These are phyloP conservation scores for Aspergillus saccharolyticus DNA, from an alignment of 495 filamentous ascomycete genomes.

Conservation along the genomic window DNA sequence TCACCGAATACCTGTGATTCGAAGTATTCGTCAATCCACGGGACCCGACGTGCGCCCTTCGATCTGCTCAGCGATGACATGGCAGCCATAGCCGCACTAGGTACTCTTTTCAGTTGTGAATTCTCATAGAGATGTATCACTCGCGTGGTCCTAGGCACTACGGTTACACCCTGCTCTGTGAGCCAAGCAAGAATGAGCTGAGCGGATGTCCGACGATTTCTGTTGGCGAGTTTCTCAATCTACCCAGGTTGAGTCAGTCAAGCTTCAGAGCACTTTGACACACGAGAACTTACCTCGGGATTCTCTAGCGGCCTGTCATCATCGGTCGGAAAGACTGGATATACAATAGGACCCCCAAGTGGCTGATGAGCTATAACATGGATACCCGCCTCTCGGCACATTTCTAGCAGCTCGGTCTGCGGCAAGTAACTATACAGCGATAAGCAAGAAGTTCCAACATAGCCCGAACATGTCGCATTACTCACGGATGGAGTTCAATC, in stretches of 20 bases:
- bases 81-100: not conserved
- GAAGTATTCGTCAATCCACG: too few species aligned
- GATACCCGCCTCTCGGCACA: not conserved
- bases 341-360: not conserved
- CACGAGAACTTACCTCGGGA: not conserved
- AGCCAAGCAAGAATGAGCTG: constrained; percentile 1
- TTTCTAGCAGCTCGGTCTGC: not conserved
- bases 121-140: not conserved
- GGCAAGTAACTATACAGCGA: not conserved
- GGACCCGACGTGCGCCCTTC: too few species aligned
- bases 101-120: not conserved
- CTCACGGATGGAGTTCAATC: constrained; percentile 3
- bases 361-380: constrained; percentile 4
- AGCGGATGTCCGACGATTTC: not conserved
- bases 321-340: too few species aligned
- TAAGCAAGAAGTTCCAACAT: not conserved
- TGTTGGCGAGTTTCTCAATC: not conserved
- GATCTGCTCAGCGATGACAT: not conserved
- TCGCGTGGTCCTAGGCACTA: not conserved
- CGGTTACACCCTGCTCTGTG: not conserved
- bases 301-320: not conserved
- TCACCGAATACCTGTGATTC: too few species aligned
- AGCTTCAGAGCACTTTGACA: not conserved
- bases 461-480: not conserved
- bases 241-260: not conserved